A percentile compares a stretch with the other conserved stretches of the same genome.
These are phyloP conservation scores for Hericium erinaceus DNA, from an alignment of 768 basidiomycete genomes.

Conservation along the genomic window DNA sequence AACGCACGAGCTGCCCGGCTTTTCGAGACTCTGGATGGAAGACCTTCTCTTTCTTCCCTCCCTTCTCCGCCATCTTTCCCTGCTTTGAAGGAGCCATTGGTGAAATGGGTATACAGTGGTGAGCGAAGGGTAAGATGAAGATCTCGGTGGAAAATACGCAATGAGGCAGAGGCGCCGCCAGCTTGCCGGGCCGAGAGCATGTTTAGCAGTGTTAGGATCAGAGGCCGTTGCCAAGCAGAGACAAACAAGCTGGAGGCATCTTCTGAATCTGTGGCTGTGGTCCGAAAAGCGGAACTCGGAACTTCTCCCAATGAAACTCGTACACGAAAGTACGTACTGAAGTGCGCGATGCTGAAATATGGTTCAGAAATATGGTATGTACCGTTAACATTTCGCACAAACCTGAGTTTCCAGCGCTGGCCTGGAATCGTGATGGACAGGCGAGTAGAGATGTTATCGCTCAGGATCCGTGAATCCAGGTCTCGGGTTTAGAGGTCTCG, in stretches of 20 bases:
- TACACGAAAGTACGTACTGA: too few relatives aligned
- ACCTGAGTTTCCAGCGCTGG: too few relatives aligned
- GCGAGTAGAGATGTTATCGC: too few relatives aligned
- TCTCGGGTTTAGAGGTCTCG: too few relatives aligned
- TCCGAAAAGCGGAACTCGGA: too few relatives aligned
- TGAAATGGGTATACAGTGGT: neutral
- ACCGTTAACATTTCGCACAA: too few relatives aligned
- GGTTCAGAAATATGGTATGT: too few relatives aligned
- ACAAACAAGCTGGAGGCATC: neutral
- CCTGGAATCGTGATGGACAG: too few relatives aligned
- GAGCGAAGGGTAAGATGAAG: neutral
- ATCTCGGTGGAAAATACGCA: neutral
- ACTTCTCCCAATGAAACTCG: too few relatives aligned
- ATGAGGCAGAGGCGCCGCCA: neutral
- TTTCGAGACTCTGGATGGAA: conserved; percentile 81
- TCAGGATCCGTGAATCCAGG: neutral
- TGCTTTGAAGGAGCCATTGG: conserved; percentile 26
- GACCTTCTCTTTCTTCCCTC: conserved; percentile 62
- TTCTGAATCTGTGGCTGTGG: neutral
- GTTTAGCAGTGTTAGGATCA: neutral
- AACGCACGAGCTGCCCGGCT: conserved; percentile 63
- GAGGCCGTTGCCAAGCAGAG: neutral
- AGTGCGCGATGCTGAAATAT: too few relatives aligned
- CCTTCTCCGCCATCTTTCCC: conserved; percentile 10
- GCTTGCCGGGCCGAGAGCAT: neutral